Base-by-base conservation (phyloP, 2,329 filamentous ascomycete genomes). In the Trichophyton mentagrophytes region DNA sequence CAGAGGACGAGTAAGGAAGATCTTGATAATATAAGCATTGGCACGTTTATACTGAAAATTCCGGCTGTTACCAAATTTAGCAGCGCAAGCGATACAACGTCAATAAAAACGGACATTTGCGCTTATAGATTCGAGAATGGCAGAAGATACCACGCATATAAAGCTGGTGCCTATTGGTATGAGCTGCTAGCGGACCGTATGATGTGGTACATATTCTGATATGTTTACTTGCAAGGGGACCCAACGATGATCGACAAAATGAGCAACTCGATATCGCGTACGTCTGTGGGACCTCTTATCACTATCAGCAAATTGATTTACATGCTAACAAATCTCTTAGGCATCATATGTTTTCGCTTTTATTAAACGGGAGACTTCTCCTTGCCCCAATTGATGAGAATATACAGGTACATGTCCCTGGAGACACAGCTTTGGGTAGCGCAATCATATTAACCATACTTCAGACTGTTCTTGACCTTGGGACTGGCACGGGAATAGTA, bases 291-390 rank as follows among this genome's bases (percentile, higher is more conserved):
- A 15, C 27, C 27, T 40, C 17, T 40, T 57, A 3, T 17, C 55
- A 25, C 7, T 27, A 9, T 44, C 13, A 11, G 7, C 20, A 3
- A 53, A 51, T 22, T 22, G 40, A 55, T 20, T 44, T 2, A 36
- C 42, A n/a, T 38, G 47, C 38, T 60, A 27, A 56, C 46, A 20
- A 20, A 2, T 4, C 20, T 17, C 1, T 47, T 17, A 62, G 61
- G 27, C 64, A 66, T 57, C 71, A 77, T 61, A 67, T 77, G 58
- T 73, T 82, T 49, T 77, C 79, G 51, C 77, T 83, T 61, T 69
- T 77, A 1, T 73, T 78, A 51, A 69, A 72, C 38, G 76, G 78
- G 57, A 72, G 72, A 55, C 72, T 81, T 2, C 74, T 74, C 65
- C 71, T 77, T 20, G 75, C 78, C 11, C 79, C 80, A 1, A 67